phyloP scores from a whole-genome alignment of 768 basidiomycete species.

The Neoboletus subvelutipes region DNA sequence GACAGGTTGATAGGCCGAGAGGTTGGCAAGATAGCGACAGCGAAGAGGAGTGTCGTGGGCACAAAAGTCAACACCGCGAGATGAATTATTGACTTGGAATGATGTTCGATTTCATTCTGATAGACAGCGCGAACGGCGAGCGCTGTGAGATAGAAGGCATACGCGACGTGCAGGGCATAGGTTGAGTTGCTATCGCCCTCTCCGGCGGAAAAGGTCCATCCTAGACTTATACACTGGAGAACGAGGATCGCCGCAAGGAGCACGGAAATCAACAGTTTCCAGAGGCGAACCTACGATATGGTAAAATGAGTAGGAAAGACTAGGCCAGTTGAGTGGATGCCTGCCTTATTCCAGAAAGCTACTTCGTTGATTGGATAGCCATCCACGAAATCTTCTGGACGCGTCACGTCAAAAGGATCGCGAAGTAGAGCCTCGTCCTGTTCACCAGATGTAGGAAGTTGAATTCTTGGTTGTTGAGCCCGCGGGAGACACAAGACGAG shows the following conservation, averaged over 20 bases:
- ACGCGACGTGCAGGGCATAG: slow-evolving; percentile 46
- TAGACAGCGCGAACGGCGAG: slow-evolving; percentile 52
- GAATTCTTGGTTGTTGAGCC: slow-evolving; percentile 49
- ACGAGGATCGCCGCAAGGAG: slow-evolving; percentile 47
- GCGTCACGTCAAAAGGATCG: slow-evolving; percentile 73
- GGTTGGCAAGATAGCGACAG: slow-evolving; percentile 58
- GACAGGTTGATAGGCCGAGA: slow-evolving; percentile 35
- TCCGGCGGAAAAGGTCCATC: slow-evolving; percentile 39
- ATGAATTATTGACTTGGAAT: slow-evolving; percentile 58
- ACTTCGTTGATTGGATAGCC: slow-evolving; percentile 64
- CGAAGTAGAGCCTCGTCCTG: slow-evolving; percentile 23
- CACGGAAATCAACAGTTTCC: slow-evolving; percentile 53
- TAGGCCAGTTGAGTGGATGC: slow-evolving; percentile 14
- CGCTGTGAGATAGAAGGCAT: slow-evolving; percentile 58
- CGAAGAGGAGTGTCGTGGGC: slow-evolving; percentile 44
- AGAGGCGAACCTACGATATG: slow-evolving; percentile 49
- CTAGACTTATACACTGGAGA: slow-evolving; percentile 54
- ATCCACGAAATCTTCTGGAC: slow-evolving; percentile 65
- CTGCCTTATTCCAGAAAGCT: slow-evolving; percentile 58
- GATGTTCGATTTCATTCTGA: slow-evolving; percentile 39
- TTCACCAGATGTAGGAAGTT: slow-evolving; percentile 40
- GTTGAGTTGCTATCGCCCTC: slow-evolving; percentile 36
- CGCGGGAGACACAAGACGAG: slow-evolving; percentile 41
- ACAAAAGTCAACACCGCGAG: slow-evolving; percentile 54
- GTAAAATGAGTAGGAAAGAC: slow-evolving; percentile 1